phyloP scores from a whole-genome alignment of 2,329 filamentous ascomycete genomes.

The Calonectria pteridis region DNA sequence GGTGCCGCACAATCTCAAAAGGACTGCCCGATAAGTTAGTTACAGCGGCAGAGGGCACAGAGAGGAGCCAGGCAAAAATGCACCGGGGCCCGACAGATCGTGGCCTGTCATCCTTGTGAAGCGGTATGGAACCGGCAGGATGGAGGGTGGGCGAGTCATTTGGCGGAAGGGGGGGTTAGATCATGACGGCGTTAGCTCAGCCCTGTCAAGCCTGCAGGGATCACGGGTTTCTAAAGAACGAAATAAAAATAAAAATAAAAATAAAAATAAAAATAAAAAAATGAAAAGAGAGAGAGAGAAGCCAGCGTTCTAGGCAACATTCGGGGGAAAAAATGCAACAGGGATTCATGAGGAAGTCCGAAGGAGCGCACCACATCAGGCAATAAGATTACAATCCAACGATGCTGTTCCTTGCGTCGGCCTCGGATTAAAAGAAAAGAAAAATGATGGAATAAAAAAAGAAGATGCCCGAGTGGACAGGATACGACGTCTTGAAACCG shows the following conservation, averaged over 20 bases:
- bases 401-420: background rate
- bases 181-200: constrained; percentile 13
- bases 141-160: background rate
- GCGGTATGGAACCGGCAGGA: background rate
- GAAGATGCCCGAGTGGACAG: background rate
- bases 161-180: background rate
- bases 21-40: background rate
- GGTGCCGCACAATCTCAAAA: constrained; percentile 2
- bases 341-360: background rate
- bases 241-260: background rate
- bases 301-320: background rate
- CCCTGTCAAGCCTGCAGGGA: constrained; percentile 10
- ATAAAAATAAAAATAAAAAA: background rate
- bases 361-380: background rate
- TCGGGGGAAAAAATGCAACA: background rate
- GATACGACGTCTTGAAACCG: constrained; percentile 8
- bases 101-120: background rate
- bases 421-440: background rate
- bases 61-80: background rate
- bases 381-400: background rate
- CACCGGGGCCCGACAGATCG: background rate
- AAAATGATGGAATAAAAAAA: background rate
- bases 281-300: too few relatives aligned
- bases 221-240: constrained; percentile 1
- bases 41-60: background rate